These are phyloP conservation scores for Xylariaceae sp. DNA, from an alignment of 2,329 filamentous ascomycete genomes.

Conservation along the genomic window DNA sequence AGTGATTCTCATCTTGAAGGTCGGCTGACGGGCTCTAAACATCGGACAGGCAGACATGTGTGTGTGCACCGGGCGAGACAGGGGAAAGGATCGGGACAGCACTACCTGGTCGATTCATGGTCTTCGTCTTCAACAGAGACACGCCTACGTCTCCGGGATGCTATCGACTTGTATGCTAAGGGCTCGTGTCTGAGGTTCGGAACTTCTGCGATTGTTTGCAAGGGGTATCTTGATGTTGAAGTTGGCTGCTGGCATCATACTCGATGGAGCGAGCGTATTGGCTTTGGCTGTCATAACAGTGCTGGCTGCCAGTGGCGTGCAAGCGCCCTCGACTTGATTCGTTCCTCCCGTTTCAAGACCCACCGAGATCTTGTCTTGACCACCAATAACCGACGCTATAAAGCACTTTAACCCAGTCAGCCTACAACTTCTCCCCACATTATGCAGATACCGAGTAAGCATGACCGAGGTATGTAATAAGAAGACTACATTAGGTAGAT, in stretches of 20 bases:
- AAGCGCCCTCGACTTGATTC: slow-evolving; percentile 11
- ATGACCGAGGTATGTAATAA: too few relatives aligned
- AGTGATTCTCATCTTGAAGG: slow-evolving; percentile 4
- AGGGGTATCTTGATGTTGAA: slow-evolving; percentile 3
- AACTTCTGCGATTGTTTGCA: slow-evolving; percentile 5
- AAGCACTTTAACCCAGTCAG: slow-evolving; percentile 10
- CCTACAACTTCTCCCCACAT: slow-evolving; percentile 4
- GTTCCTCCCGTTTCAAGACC: slow-evolving; percentile 3
- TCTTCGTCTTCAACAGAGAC: slow-evolving; percentile 24
- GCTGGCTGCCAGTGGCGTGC: neutral
- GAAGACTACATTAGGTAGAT: too few relatives aligned
- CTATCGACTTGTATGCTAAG: too few relatives aligned
- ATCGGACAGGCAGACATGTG: slow-evolving; percentile 16
- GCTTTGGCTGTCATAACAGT: slow-evolving; percentile 7
- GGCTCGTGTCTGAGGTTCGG: neutral
- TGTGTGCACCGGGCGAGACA: slow-evolving; percentile 22
- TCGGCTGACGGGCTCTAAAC: slow-evolving; percentile 22
- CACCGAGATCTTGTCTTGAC: neutral
- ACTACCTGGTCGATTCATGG: slow-evolving; percentile 59
- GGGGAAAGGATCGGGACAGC: slow-evolving; percentile 18
- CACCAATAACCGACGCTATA: slow-evolving; percentile 7
- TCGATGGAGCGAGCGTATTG: too few relatives aligned
- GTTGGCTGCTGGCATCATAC: slow-evolving; percentile 11
- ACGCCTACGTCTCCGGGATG: slow-evolving; percentile 5
- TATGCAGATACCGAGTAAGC: too few relatives aligned